Base-by-base conservation (phyloP, 2,329 filamentous ascomycete genomes). In the Penicillium aurantiogriseum region DNA sequence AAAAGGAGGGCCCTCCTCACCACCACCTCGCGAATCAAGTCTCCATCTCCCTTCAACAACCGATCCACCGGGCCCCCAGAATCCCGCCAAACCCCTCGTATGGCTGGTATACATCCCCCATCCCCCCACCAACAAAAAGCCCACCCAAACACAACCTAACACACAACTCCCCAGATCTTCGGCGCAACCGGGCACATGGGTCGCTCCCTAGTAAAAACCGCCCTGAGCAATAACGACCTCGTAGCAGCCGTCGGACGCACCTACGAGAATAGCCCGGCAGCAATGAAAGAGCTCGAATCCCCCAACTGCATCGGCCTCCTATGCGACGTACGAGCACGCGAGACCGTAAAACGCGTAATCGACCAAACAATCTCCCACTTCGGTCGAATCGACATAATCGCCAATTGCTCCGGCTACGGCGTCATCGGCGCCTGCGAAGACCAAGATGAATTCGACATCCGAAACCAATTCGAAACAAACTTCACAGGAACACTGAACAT, bases 121-220 rank as follows among this genome's bases (percentile, higher is more conserved):
- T 57, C 55, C 55, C 49, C 49, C 51, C 29, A 23, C 21, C 48
- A 21, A 23, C n/a, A 10, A 36, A 10, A 36, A 19, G 7, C 46
- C n/a, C 27, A 36, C 48, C 31, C 19, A 4, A 17, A 38, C 10
- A 27, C 11, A 33, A 19, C 51, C 59, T 61, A 58, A 62, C 46
- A 25, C 29, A 25, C 33, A 10, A 8, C 17, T 15, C 15, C 25
- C 38, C 40, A 92, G 91, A 81, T 97, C 54, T 99, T 97, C 75
- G 94, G 94, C 48, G 92, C 91, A 48, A 97, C 92, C n/a, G 94
- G 94, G 55, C 94, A 99, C 69, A 96, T 97, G 82, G 94, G 94
- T 58, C 88, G 91, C 51, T 95, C 90, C 8, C 85, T 97, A 21
- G 90, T 93, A 58, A 93, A 94, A 69, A 86, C 85, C 54, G 91